Conservation (phyloP, 495 filamentous ascomycete genomes). For the Cetradonia linearis region DNA sequence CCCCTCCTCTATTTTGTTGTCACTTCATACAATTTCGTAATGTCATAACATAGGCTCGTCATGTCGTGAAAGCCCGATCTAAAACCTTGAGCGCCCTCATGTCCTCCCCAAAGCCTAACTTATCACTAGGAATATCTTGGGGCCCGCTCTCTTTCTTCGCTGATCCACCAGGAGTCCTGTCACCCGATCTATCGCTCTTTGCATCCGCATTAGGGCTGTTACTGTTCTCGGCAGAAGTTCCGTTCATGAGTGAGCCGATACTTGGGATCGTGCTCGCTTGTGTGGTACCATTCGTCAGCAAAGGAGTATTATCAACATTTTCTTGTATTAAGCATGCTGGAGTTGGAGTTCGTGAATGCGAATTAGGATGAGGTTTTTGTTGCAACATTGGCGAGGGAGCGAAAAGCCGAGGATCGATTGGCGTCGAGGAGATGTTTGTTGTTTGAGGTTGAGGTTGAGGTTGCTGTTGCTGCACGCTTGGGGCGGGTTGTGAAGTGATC, state of each 20-base stretch:
- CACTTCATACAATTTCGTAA: background rate
- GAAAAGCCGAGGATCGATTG: constrained; percentile 26
- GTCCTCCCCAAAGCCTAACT: constrained; percentile 43
- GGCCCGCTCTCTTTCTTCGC: constrained; percentile 18
- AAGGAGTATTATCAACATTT: constrained; percentile 3
- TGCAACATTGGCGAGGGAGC: constrained; percentile 17
- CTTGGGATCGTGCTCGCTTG: constrained; percentile 39
- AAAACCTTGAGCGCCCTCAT: constrained; percentile 54
- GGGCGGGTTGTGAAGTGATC: constrained; percentile 13
- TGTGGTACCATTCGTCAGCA: constrained; percentile 15
- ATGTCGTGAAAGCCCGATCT: constrained; percentile 34
- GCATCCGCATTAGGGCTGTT: constrained; percentile 16
- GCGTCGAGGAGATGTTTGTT: constrained; percentile 18
- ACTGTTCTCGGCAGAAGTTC: constrained; percentile 26
- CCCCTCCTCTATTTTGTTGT: background rate
- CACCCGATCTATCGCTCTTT: constrained; percentile 16
- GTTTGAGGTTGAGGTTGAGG: constrained; percentile 5
- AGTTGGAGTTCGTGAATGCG: constrained; percentile 12
- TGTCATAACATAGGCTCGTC: background rate
- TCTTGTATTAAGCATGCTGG: constrained; percentile 16
- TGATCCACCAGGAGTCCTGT: constrained; percentile 14
- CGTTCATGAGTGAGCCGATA: constrained; percentile 44
- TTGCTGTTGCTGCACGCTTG: constrained; percentile 17
- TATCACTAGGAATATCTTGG: constrained; percentile 21
- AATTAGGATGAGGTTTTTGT: constrained; percentile 5